phyloP scores from a whole-genome alignment of 2,329 filamentous ascomycete genomes.

The Venturia carpophila region DNA sequence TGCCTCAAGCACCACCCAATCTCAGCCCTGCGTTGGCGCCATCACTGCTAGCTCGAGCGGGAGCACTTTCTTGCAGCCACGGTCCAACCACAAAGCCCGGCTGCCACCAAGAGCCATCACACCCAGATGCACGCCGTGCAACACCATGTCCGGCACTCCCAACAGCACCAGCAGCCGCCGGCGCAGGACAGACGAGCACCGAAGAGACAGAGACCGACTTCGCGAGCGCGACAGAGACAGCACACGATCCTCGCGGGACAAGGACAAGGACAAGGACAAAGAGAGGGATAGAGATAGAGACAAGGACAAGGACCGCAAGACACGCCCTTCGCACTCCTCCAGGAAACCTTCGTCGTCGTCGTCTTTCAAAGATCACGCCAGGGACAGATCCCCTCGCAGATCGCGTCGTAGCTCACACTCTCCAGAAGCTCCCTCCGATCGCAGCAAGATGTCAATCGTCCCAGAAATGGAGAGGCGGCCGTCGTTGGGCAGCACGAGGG shows the following conservation, averaged over 20 bases:
- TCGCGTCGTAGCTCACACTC: conserved; percentile 23
- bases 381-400: conserved; percentile 26
- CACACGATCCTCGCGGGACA: conserved; percentile 22
- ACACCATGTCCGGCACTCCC: conserved; percentile 12
- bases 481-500: conserved; percentile 31
- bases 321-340: conserved; percentile 10
- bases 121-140: conserved; percentile 7
- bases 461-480: conserved; percentile 42
- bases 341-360: conserved; percentile 9
- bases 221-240: conserved; percentile 8
- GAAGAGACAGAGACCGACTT: conserved; percentile 5
- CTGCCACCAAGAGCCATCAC: conserved; percentile 10
- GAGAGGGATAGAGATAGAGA: conserved; percentile 2
- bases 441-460: conserved; percentile 32
- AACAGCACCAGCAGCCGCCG: conserved; percentile 4
- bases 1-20: neutral
- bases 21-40: conserved; percentile 10
- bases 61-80: conserved; percentile 10
- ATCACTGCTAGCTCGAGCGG: conserved; percentile 2
- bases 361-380: conserved; percentile 18
- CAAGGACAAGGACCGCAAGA: conserved; percentile 17
- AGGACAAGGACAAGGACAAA: conserved; percentile 26
- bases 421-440: neutral
- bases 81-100: conserved; percentile 3
- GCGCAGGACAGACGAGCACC: conserved; percentile 12